These are phyloP conservation scores for Closterium sp. DNA, from an alignment of 139 green algal genomes.

Conservation along the genomic window DNA sequence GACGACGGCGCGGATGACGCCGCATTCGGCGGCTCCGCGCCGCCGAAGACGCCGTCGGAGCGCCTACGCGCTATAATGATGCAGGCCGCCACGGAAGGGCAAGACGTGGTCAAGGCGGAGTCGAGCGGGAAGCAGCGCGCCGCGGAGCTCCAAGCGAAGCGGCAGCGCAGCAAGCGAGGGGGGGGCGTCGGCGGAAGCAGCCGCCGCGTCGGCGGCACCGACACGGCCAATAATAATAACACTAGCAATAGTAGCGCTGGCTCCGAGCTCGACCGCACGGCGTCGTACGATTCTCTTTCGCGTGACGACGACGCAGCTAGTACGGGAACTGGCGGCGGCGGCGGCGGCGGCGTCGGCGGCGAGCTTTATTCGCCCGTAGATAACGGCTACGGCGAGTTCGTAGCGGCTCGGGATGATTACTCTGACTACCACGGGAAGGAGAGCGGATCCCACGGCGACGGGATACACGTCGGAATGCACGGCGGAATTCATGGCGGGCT, in stretches of 20 bases:
- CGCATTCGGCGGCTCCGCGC: not conserved
- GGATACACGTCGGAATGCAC: not conserved
- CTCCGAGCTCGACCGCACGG: not conserved
- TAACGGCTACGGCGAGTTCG: not conserved
- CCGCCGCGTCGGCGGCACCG: no score
- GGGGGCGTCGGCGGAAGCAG: not conserved
- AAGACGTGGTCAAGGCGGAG: not conserved
- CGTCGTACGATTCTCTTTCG: not conserved
- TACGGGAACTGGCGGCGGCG: not conserved
- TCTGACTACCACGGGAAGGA: not conserved
- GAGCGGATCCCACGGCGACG: not conserved
- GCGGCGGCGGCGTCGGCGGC: no score
- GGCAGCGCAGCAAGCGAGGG: not conserved
- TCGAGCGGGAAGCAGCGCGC: not conserved
- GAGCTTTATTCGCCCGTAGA: not conserved
- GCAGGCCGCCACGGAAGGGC: not conserved
- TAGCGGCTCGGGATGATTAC: not conserved
- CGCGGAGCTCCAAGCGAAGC: not conserved
- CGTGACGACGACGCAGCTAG: not conserved
- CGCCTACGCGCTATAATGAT: not conserved
- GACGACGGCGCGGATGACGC: not conserved
- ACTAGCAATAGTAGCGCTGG: no score
- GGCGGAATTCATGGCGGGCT: not conserved
- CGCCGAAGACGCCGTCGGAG: not conserved
- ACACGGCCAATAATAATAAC: no score